Percentiles rank a stretch among this genome's conserved stretches.
phyloP scores from a whole-genome alignment of 1,284 basidiomycete species.

The Tilletia setariae region DNA sequence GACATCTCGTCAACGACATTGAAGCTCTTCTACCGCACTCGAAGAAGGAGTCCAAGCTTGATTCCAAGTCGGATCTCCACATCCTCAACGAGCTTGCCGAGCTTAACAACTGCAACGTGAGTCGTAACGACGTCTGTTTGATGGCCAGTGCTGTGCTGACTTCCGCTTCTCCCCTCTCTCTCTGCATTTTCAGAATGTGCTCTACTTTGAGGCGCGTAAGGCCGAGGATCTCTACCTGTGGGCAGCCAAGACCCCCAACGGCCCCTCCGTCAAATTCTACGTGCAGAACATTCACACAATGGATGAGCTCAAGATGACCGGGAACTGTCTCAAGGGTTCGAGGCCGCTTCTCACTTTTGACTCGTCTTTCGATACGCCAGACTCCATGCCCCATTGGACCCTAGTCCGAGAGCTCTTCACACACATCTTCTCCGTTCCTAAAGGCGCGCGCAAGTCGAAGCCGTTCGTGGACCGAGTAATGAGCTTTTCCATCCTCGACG shows the following conservation, averaged over 20 bases:
- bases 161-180: background rate
- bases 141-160: background rate
- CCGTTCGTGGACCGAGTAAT: constrained; percentile 98
- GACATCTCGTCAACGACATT: constrained; percentile 94
- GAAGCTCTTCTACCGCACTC: constrained; percentile 87
- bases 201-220: constrained; percentile 94
- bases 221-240: constrained; percentile 90
- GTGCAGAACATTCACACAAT: constrained; percentile 99
- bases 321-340: constrained; percentile 95
- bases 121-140: background rate
- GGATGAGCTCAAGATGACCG: constrained; percentile 99
- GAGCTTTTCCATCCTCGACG: constrained; percentile 90
- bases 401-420: constrained; percentile 93
- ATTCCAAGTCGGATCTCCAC: constrained; percentile 91
- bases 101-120: constrained; percentile 85
- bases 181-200: constrained; percentile 62
- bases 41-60: constrained; percentile 75
- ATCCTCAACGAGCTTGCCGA: constrained; percentile 96
- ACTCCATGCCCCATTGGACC: constrained; percentile 71
- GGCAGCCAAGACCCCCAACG: constrained; percentile 95
- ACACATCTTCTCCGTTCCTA: constrained; percentile 93
- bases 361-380: constrained; percentile 72
- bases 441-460: constrained; percentile 81
- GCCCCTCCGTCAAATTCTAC: constrained; percentile 93
- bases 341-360: constrained; percentile 91